These are phyloP conservation scores for Talaromyces atroroseus DNA, from an alignment of 2,329 filamentous ascomycete species.

Conservation along the genomic window DNA sequence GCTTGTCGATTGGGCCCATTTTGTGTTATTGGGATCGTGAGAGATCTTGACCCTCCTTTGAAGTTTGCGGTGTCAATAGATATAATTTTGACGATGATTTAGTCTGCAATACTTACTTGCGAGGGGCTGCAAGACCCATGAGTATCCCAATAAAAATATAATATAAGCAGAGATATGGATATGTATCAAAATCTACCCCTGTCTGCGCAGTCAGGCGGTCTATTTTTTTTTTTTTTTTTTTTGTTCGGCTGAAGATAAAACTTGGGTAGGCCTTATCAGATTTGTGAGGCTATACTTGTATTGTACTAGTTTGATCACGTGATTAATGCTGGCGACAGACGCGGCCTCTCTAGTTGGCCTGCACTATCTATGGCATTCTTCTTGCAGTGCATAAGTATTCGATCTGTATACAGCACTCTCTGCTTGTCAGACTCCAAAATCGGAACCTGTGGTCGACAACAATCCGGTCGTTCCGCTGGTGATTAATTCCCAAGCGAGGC, in stretches of 20 bases:
- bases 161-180: not conserved
- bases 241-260: not conserved
- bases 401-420: not conserved
- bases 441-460: not conserved
- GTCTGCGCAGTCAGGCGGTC: not conserved
- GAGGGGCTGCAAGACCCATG: slow-evolving; percentile 66
- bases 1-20: slow-evolving; percentile 76
- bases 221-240: slow-evolving; percentile 1
- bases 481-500: not conserved
- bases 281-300: not conserved
- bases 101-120: slow-evolving; percentile 49
- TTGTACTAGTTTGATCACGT: not conserved
- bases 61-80: slow-evolving; percentile 7
- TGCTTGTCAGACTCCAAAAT: not conserved
- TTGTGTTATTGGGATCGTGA: slow-evolving; percentile 90
- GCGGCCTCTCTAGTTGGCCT: not conserved
- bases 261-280: not conserved
- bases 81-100: not conserved
- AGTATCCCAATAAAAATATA: not conserved
- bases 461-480: not conserved
- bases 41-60: slow-evolving; percentile 65
- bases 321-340: not conserved
- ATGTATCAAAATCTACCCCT: not conserved
- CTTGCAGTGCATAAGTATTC: not conserved
- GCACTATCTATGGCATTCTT: not conserved